Evolutionary conservation across 2,329 filamentous ascomycete genomes (phyloP), one percentile per base, ranked within the genome.

Genomic region (Penicillium sp.): DNA sequence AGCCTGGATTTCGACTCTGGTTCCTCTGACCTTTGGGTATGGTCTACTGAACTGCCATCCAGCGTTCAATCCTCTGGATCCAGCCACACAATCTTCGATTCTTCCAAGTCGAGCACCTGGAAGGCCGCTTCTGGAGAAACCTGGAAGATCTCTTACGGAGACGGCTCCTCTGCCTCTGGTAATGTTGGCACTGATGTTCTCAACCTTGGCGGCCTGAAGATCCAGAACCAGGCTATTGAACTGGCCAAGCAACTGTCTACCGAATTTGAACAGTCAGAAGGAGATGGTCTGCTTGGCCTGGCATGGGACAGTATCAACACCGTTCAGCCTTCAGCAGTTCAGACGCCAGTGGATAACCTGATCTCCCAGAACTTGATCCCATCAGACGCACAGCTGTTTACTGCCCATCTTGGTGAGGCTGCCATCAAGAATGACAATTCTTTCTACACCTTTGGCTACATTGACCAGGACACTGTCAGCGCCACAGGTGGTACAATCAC

Each of bases 391-490:
- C 77, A 83, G 65, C 76, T 89, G 6, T 89, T 89, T 72, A 88
- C 85, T 0, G 83, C 79, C 20, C 84, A 84, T 56, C 77, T 89
- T 47, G 84, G 84, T 61, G 79, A 80, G 63, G 75, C 67, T 38
- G 64, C 75, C 57, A 73, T 76, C 50, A 66, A 64, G 3, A 71
- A 78, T 54, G 66, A 74, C 42, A 70, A 78, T 59, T 83, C 70
- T 0, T 90, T 89, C 74, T 90, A 87, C 73, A 90, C 87, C 1
- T 90, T 90, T 61, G 88, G 88, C 20, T 87, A 78, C 69, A 86
- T 90, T 65, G 87, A 90, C 64, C 66, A 86, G 61, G 79, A 81
- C n/a, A 79, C 82, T 0, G 76, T 88, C 48, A 77, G 74, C 55
- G 74, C 77, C 3, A 79, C 80, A 1, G 79, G 78, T 28, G 67